Evolutionary conservation across 352 stramenopile genomes (phyloP).

Genomic region (Globisporangium alternatum): DNA sequence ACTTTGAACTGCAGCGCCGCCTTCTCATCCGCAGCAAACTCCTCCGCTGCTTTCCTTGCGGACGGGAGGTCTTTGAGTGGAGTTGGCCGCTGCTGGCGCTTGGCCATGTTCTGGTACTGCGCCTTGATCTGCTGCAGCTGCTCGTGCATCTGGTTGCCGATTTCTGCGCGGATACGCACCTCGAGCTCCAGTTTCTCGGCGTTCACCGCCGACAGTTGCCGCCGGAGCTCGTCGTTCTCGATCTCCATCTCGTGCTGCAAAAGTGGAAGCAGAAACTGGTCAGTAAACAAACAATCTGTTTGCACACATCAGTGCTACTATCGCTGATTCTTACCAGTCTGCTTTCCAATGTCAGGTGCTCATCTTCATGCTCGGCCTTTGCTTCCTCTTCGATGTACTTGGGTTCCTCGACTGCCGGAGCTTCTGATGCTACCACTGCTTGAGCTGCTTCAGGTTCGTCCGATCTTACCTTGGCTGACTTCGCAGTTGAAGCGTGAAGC

Average conservation of each 20-base stretch:
- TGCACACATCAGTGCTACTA: background rate
- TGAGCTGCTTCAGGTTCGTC: background rate
- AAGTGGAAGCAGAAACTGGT: constrained; percentile 4
- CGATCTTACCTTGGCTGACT: background rate
- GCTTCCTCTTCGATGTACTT: background rate
- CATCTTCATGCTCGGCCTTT: background rate
- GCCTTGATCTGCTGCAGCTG: constrained; percentile 64
- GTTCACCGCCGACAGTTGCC: constrained; percentile 43
- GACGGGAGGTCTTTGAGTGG: constrained; percentile 28
- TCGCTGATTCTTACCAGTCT: constrained; percentile 25
- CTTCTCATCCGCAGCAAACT: constrained; percentile 42
- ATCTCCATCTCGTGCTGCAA: constrained; percentile 36
- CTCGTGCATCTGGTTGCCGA: constrained; percentile 70
- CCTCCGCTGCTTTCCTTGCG: constrained; percentile 36
- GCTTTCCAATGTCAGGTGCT: constrained; percentile 6
- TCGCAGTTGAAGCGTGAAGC: background rate
- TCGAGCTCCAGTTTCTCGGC: constrained; percentile 63
- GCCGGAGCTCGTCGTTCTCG: constrained; percentile 62
- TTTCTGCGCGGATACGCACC: constrained; percentile 52
- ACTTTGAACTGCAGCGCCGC: constrained; percentile 58
- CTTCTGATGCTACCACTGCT: too few relatives aligned
- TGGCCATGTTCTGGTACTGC: constrained; percentile 48
- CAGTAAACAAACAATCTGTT: background rate
- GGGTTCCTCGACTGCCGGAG: too few relatives aligned
- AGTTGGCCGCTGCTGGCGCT: constrained; percentile 21